Base-by-base conservation (phyloP, 257 asterid genomes). In the Fraxinus anomala region DNA sequence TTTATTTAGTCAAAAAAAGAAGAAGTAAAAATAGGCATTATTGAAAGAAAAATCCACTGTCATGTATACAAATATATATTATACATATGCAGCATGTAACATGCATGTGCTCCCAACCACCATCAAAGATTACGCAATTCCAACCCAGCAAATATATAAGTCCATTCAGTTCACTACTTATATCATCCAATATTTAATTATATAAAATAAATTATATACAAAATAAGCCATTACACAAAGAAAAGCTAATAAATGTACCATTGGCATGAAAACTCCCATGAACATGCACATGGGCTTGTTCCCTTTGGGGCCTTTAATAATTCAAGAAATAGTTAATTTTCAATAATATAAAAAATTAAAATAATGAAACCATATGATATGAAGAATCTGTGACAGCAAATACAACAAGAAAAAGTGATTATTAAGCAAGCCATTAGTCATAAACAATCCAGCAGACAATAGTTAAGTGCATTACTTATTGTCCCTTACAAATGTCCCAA, bases 271-370 rank as follows among this genome's bases (percentile, higher is more conserved):
- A 28, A n/a, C 30, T 24, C 74, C 74, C 74, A 66, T 26, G 36
- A 76, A 76, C 74, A 67, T 47, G 21, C 80, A 76, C 80, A 68
- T 76, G 80, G 75, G 31, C 36, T 68, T 30, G 68, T 68, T 34
- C 65, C 73, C 74, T 68, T 2, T 72, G 68, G 33, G 69, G 61
- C 44, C 36, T 66, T 63, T 24, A 59, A 30, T 67, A 76, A 19
- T 63, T 42, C 49, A 8, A 51, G 6, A 40, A 37, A 65, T 47
- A 76, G 2, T 24, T 23, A 17, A 26, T 63, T 63, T 26, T 63
- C 36, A 63, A 24, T 11, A 63, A 63, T 12, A 23, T 26, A 63
- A 3, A 1, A 63, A 63, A 26, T 63, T 11, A 10, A 63, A 63
- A 24, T 24, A 63, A 63, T 26, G 19, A 26, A 26, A 63, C 19